Percentiles rank a stretch among this genome's conserved stretches.
Conservation (phyloP, 345 rosid species). For the Eucalyptus marginata region DNA sequence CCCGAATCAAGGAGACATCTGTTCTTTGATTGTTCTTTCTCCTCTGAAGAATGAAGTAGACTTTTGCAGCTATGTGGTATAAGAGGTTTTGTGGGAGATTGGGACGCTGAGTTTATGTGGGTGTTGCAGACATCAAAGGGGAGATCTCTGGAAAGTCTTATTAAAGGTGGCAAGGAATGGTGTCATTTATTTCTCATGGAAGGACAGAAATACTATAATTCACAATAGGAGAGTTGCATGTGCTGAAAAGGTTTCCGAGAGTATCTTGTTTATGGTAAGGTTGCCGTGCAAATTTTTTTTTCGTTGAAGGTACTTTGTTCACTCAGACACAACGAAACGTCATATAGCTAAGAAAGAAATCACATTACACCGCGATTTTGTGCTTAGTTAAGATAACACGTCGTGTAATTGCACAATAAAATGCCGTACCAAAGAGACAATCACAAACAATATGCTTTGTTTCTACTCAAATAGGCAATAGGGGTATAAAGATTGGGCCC, state of each 20-base stretch:
- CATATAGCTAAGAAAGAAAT: too few species aligned
- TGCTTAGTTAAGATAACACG: neutral
- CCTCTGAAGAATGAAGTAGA: neutral
- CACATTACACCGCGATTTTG: neutral
- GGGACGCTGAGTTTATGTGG: neutral
- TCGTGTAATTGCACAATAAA: neutral
- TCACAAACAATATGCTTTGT: neutral
- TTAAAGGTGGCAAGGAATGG: neutral
- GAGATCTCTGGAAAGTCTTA: neutral
- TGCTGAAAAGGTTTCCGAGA: neutral
- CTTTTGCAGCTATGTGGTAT: neutral
- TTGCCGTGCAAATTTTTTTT: neutral
- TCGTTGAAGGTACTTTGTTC: too few species aligned
- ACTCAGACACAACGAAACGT: rapidly evolving
- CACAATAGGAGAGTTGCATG: neutral
- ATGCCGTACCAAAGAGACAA: neutral
- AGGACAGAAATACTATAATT: neutral
- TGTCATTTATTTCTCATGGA: neutral
- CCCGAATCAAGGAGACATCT: neutral
- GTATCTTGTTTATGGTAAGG: neutral
- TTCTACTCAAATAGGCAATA: too few species aligned
- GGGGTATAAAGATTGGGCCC: too few species aligned
- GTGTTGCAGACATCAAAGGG: neutral
- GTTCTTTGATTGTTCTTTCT: neutral
- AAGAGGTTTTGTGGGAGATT: neutral